Evolutionary conservation across 225 moss, liverwort and hornwort genomes (phyloP).

Genomic region (Rhytidiadelphus loreus): DNA sequence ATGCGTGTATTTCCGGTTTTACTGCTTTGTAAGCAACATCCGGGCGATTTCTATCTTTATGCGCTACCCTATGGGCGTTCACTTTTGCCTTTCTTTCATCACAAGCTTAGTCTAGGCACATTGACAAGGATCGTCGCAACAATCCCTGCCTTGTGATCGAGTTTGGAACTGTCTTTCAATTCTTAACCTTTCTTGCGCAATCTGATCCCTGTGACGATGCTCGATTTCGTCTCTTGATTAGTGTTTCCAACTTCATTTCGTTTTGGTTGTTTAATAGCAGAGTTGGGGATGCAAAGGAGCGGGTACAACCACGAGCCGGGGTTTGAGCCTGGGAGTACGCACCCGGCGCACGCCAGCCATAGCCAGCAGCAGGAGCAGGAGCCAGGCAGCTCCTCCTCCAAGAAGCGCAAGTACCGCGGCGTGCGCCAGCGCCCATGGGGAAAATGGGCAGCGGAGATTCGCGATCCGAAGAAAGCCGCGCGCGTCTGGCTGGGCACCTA

Average conservation of each 20-base stretch:
- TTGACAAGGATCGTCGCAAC: background rate
- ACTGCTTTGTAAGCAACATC: conserved; percentile 7
- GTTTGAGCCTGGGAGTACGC: background rate
- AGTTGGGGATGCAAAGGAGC: conserved; percentile 38
- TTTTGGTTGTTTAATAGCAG: background rate
- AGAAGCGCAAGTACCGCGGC: conserved; percentile 35
- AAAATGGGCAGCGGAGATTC: conserved; percentile 46
- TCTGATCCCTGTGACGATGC: background rate
- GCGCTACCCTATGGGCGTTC: background rate
- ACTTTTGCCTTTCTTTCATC: background rate
- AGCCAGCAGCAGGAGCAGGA: background rate
- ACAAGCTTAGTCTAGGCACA: background rate
- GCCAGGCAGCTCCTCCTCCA: background rate
- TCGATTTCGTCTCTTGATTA: background rate
- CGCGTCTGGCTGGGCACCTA: conserved; percentile 45
- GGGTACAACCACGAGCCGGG: conserved; percentile 13
- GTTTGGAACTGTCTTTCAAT: background rate
- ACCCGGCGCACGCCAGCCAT: background rate
- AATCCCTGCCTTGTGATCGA: background rate
- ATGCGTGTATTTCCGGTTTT: background rate
- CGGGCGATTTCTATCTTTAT: background rate
- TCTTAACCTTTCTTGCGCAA: background rate
- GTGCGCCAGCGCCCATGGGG: conserved; percentile 47
- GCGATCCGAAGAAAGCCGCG: conserved; percentile 48
- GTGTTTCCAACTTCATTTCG: background rate